Evolutionary conservation across 2,329 filamentous ascomycete species (phyloP).

Genomic region (Phaeophleospora eucalypticola): DNA sequence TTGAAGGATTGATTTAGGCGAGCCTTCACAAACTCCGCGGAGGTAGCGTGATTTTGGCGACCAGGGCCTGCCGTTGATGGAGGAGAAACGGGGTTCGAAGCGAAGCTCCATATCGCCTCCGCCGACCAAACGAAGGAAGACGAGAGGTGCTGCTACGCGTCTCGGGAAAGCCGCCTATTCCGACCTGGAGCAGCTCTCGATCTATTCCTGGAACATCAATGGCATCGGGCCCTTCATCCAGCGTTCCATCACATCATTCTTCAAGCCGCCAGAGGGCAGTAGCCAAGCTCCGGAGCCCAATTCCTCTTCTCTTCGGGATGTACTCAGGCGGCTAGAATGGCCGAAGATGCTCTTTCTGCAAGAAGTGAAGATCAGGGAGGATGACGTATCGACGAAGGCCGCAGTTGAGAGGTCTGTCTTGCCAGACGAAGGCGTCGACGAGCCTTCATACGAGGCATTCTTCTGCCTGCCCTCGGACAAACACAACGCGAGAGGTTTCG

Average conservation of each 20-base stretch:
- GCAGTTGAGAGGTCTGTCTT: constrained; percentile 38
- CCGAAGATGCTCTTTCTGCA: constrained; percentile 46
- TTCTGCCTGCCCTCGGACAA: constrained; percentile 48
- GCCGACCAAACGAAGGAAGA: constrained; percentile 27
- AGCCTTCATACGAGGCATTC: constrained; percentile 41
- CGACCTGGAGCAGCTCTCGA: constrained; percentile 23
- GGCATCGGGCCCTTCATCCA: constrained; percentile 44
- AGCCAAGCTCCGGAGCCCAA: background rate
- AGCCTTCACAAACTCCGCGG: too few relatives aligned
- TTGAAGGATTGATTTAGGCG: too few relatives aligned
- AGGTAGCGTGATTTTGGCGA: too few relatives aligned
- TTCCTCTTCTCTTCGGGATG: constrained; percentile 33
- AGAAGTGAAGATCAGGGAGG: constrained; percentile 47
- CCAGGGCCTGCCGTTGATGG: background rate
- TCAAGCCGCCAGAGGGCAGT: constrained; percentile 16
- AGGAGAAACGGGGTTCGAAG: background rate
- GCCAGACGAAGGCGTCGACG: constrained; percentile 12
- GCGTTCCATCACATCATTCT: constrained; percentile 39
- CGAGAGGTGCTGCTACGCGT: constrained; percentile 1
- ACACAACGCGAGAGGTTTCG: constrained; percentile 49
- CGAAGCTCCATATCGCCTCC: constrained; percentile 29
- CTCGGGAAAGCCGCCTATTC: background rate
- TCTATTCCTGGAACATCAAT: constrained; percentile 50
- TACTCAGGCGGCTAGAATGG: constrained; percentile 44
- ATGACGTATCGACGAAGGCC: constrained; percentile 38